Percentiles rank a stretch among this genome's conserved stretches.
Conservation (phyloP, 2,329 filamentous ascomycete genomes). For the Dactylellina parvicollis region DNA sequence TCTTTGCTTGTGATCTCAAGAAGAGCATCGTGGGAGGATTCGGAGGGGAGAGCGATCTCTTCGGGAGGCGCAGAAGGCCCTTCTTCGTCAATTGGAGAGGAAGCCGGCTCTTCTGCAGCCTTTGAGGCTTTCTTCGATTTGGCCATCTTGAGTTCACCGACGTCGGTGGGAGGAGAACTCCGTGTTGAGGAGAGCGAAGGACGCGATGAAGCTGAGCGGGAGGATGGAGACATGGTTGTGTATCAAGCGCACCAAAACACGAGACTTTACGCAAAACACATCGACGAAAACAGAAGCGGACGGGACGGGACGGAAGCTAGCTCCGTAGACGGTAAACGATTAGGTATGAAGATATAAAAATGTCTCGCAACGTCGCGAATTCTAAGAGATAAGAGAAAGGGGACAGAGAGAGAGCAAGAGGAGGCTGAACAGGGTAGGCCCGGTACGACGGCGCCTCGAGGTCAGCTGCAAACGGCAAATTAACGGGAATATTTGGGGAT, state of each 20-base stretch:
- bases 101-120: not conserved
- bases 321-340: conserved; percentile 13
- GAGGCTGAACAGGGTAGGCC: conserved; percentile 14
- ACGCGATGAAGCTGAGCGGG: conserved; percentile 46
- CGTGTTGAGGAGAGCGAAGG: conserved; percentile 48
- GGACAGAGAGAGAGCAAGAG: not conserved
- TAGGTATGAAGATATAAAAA: not conserved
- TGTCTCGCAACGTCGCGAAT: conserved; percentile 14
- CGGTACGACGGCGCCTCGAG: conserved; percentile 5
- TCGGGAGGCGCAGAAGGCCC: conserved; percentile 10
- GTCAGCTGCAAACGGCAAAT: conserved; percentile 41
- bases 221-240: conserved; percentile 50
- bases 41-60: conserved; percentile 32
- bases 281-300: conserved; percentile 31
- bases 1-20: conserved; percentile 32
- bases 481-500: conserved; percentile 23
- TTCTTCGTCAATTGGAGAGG: conserved; percentile 20
- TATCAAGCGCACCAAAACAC: conserved; percentile 17
- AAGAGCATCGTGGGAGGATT: conserved; percentile 30
- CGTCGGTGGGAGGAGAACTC: conserved; percentile 52
- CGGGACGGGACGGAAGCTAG: conserved; percentile 1
- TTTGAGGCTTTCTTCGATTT: not conserved
- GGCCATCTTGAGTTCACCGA: conserved; percentile 43
- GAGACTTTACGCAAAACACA: conserved; percentile 27
- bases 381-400: not conserved